phyloP scores from a whole-genome alignment of 108 stramenopile species.

The Pseudonitzschia delicatissima region DNA sequence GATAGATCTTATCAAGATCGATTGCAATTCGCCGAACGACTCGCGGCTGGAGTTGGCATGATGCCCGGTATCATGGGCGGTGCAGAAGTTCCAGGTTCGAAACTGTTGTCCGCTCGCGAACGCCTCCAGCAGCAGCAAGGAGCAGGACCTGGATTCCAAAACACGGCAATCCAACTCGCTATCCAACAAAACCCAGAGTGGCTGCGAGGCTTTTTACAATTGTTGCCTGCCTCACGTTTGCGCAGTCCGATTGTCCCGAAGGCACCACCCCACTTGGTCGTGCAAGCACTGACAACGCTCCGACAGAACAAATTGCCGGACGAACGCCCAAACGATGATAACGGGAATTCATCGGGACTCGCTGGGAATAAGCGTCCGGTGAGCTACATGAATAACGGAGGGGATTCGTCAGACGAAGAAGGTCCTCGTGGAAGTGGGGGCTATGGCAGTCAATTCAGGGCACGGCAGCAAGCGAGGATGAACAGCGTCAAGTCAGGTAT shows the following conservation, averaged over 20 bases:
- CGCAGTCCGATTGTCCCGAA: constrained; percentile 65
- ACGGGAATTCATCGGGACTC: not conserved
- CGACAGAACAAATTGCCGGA: constrained; percentile 60
- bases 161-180: constrained; percentile 48
- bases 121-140: constrained; percentile 35
- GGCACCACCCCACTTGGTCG: constrained; percentile 79
- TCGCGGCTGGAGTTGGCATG: constrained; percentile 33
- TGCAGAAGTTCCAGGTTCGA: constrained; percentile 40
- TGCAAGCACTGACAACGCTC: constrained; percentile 68
- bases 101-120: constrained; percentile 63
- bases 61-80: constrained; percentile 29
- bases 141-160: constrained; percentile 31
- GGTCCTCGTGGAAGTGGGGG: constrained; percentile 42
- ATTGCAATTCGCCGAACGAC: constrained; percentile 44
- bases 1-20: constrained; percentile 70
- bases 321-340: constrained; percentile 54
- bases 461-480: constrained; percentile 61
- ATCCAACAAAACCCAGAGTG: constrained; percentile 81
- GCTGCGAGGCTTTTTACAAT: constrained; percentile 64
- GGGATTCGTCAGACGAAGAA: constrained; percentile 73
- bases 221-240: constrained; percentile 65
- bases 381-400: constrained; percentile 27
- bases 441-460: constrained; percentile 76
- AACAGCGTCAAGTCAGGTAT: not conserved
- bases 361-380: constrained; percentile 29